Percentiles rank a stretch among this genome's conserved stretches.
Conservation (phyloP, 495 filamentous ascomycete genomes). For the Neurospora sp. region DNA sequence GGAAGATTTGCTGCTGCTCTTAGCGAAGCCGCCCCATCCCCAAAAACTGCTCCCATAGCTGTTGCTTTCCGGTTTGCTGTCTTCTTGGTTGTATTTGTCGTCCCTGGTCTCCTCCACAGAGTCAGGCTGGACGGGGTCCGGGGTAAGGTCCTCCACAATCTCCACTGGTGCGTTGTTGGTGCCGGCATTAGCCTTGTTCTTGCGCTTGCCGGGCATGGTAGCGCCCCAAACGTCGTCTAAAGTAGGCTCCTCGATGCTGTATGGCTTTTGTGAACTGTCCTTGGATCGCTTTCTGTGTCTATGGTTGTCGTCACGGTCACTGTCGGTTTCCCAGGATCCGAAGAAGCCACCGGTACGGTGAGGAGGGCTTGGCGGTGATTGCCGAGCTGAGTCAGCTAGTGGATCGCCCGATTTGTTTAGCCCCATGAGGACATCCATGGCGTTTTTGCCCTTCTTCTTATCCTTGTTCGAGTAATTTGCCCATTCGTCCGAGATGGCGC, state of each 20-base stretch:
- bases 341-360: conserved; percentile 20
- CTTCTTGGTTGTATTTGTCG: conserved; percentile 25
- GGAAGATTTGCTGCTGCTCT: conserved; percentile 31
- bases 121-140: conserved; percentile 27
- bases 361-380: conserved; percentile 9
- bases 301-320: conserved; percentile 26
- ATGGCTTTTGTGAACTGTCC: conserved; percentile 25
- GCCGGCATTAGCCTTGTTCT: conserved; percentile 31
- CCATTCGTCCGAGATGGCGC: conserved; percentile 6
- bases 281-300: conserved; percentile 11
- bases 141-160: conserved; percentile 23
- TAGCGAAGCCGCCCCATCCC: conserved; percentile 25
- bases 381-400: conserved; percentile 11
- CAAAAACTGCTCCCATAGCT: conserved; percentile 30
- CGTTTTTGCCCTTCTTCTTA: conserved; percentile 25
- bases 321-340: conserved; percentile 21
- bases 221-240: conserved; percentile 31
- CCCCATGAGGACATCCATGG: conserved; percentile 22
- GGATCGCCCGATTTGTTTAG: conserved; percentile 20
- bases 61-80: conserved; percentile 26
- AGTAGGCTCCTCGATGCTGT: conserved; percentile 34
- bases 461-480: conserved; percentile 11
- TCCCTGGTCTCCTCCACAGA: conserved; percentile 33
- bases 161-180: conserved; percentile 31
- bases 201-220: conserved; percentile 26